Base-by-base conservation (phyloP, 768 basidiomycete genomes). In the Leccinum imitatum region DNA sequence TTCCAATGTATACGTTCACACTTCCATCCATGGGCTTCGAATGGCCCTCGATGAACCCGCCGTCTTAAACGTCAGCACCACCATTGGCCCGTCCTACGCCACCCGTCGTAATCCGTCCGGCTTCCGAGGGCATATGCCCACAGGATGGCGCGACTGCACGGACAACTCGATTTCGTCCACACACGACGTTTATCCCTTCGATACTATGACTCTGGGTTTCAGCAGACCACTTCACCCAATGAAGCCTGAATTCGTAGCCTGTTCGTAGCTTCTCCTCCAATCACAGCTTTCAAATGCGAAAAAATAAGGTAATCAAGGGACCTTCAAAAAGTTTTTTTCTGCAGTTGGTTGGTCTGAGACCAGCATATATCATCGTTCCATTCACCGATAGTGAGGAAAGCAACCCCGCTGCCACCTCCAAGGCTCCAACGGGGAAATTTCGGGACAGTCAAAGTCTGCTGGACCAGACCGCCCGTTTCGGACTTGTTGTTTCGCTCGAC, bases 11-110 rank as follows among this genome's bases (percentile, higher is more conserved):
- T 33, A 25, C 46, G 2, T 30, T 55, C 47, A 15, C 46, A 48
- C 63, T 65, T 68, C 58, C 33, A 31, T 14, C 58, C 33, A 30
- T 13, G n/a, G n/a, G 21, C 69, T 69, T 69, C 66, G 54, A 69
- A 61, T 57, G 61, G 51, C 63, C 66, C 56, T 67, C 59, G 62
- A 69, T 44, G 55, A 57, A 46, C 56, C 37, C 52, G 59, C 46
- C 66, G 50, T 19, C 44, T 46, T 19, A 54, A 54, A 59, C 56
- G 50, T 57, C 61, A 62, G 57, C 31, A 50, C 30, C 44, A 47
- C 37, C 30, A 48, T 48, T 25, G 27, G 39, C 25, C 35, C 14
- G 25, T 58, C 54, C 17, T 54, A 53, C 63, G 59, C 63, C 68
- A 60, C 62, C 55, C 39, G 53, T 56, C 41, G 35, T 35, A 23